These are phyloP conservation scores for Exserohilum rostratum DNA, from an alignment of 2,329 filamentous ascomycete species.

Conservation along the genomic window DNA sequence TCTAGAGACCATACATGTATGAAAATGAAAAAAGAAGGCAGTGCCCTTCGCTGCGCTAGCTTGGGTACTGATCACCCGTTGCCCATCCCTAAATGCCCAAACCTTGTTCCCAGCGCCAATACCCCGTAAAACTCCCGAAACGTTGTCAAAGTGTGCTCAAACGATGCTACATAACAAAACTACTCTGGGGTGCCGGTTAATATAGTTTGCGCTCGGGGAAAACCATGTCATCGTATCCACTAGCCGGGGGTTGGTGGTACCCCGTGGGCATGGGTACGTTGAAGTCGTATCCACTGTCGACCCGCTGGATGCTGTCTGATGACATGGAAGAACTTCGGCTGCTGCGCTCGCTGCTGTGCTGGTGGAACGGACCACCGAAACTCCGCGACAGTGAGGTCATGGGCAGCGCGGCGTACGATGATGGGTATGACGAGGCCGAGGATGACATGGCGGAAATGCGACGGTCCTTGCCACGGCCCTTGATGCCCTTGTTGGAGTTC, in stretches of 20 bases:
- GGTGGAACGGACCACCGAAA: slow-evolving; percentile 33
- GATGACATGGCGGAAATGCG: slow-evolving; percentile 59
- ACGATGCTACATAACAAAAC: neutral
- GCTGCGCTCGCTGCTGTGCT: slow-evolving; percentile 41
- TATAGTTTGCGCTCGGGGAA: slow-evolving; percentile 47
- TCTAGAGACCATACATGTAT: neutral
- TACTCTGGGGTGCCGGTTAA: slow-evolving; percentile 10
- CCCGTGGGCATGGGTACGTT: slow-evolving; percentile 33
- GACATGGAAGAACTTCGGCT: slow-evolving; percentile 44
- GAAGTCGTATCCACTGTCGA: slow-evolving; percentile 41
- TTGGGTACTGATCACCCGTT: slow-evolving; percentile 18
- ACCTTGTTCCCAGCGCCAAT: slow-evolving; percentile 2
- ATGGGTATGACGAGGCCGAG: slow-evolving; percentile 32
- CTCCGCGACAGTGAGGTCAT: slow-evolving; percentile 28
- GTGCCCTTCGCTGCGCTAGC: slow-evolving; percentile 31
- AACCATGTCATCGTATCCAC: slow-evolving; percentile 43
- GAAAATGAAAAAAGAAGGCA: neutral
- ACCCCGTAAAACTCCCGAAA: slow-evolving; percentile 6
- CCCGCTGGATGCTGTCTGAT: slow-evolving; percentile 36
- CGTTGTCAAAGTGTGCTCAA: slow-evolving; percentile 1
- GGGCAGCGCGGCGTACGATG: slow-evolving; percentile 31
- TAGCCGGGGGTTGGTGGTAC: slow-evolving; percentile 30
- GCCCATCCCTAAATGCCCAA: neutral
- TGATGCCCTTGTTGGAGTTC: slow-evolving; percentile 98
- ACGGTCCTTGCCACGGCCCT: slow-evolving; percentile 87